These are phyloP conservation scores for Adansonia gregorii DNA, from an alignment of 441 rosid species.

Conservation along the genomic window DNA sequence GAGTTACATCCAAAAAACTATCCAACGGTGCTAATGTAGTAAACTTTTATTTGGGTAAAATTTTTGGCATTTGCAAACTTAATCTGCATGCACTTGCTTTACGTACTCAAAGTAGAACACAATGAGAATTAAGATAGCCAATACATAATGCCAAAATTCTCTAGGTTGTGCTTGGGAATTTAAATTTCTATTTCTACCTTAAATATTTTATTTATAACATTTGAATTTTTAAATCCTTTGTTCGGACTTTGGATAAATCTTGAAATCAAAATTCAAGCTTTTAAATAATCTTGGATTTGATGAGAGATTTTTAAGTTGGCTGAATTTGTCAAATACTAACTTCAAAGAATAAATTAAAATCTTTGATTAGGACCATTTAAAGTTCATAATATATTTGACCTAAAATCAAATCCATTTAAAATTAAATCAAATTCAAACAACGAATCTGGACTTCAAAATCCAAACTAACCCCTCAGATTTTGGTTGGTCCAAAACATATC, in stretches of 20 bases:
- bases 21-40: not conserved
- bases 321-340: not conserved
- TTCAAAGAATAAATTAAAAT: not conserved
- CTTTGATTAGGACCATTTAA: not conserved
- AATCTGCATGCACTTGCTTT: slow-evolving; percentile 10
- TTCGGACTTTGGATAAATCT: slow-evolving; percentile 3
- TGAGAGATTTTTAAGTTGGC: not conserved
- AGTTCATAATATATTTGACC: slow-evolving; percentile 8
- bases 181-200: not conserved
- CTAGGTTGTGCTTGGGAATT: not conserved
- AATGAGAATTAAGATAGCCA: not conserved
- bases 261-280: not conserved
- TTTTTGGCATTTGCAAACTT: slow-evolving; percentile 1
- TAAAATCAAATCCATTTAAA: not conserved
- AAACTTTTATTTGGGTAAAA: not conserved
- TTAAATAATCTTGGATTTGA: slow-evolving; percentile 2
- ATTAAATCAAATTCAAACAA: not conserved
- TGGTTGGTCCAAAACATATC: not conserved
- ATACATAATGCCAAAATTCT: slow-evolving; percentile 13
- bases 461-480: not conserved
- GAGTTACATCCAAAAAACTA: slow-evolving; percentile 19
- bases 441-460: not conserved
- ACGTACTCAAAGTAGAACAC: not conserved
- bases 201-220: not conserved
- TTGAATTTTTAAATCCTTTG: not conserved